Evolutionary conservation across 2,329 filamentous ascomycete genomes (phyloP), one percentile per base, ranked within the genome.

Genomic region (Colletotrichum tanaceti): DNA sequence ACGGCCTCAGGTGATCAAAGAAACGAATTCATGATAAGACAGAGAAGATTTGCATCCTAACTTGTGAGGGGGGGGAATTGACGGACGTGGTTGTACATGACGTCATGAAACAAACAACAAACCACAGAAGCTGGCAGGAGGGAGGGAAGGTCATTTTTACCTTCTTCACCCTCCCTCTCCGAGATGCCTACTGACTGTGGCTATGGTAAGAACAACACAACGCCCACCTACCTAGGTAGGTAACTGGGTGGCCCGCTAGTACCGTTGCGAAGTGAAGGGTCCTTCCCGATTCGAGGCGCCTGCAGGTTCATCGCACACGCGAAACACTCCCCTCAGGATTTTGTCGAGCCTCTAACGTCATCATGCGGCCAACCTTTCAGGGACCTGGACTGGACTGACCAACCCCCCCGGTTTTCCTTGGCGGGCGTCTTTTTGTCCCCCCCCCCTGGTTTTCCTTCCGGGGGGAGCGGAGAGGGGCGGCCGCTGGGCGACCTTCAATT

Each of bases 321-420:
- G 24, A 14, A 50, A 50, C 22, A 16, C 47, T 11, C 41, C 24
- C 18, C 24, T 5, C 39, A 46, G 52, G 59, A 47, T 10, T 32
- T 14, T 49, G 32, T n/a, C 47, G 58, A 59, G 55, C 61, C 65
- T 60, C 38, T 24, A 66, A 65, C 66, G 66, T 69, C 66, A 69
- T 66, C 50, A 60, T 65, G 63, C 50, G 50, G 47, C 60, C 66
- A 50, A 49, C 38, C 20, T 55, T 65, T 57, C 47, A 24, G 54
- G 60, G 39, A 38, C 54, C 18, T 65, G 28, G 14, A 49, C 18
- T 65, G 28, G 14, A 49, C 49, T 35, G n/a, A 35, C 46, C 38
- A 32, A 28, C 6, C 6, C 44, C 6, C 44, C 46, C 46, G 43
- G n/a, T 13, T 43, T 5, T 6, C 13, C 18, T 52, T 60, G 58